Base-by-base conservation (phyloP, 23 red algal species). In the Gracilaria gracilis region DNA sequence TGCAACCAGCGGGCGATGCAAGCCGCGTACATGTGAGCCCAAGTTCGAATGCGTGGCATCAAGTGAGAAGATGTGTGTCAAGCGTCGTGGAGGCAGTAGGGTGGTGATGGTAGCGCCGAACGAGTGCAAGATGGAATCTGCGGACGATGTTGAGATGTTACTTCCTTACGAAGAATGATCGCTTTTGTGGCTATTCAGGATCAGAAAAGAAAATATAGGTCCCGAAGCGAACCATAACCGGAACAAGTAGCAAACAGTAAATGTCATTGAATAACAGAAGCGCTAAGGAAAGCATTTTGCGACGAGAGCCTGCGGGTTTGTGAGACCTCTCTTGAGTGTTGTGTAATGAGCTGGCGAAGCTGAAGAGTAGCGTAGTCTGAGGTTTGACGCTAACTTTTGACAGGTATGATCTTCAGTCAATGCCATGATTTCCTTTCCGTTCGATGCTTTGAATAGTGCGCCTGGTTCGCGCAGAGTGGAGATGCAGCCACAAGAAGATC, bases 41-140 rank as follows among this genome's bases (percentile, higher is more conserved):
- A 77, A 77, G 27, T 77, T 77, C 42, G 72, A 77, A 50, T 77
- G 72, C 42, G 72, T 51, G 14, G 72, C 38, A 16, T 46, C 38
- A 27, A 20, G 72, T 3, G 42, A 31, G 5, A 77, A n/a, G 6
- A 51, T 50, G 46, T 77, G 72, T 50, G 46, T 77, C n/a, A 77
- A 77, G 34, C 72, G 72, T 50, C 38, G 46, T 15, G 46, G 38
- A 33, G 46, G 38, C 2, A 51, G 25, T n/a, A 77, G 50, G 46
- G 72, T 77, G 38, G 72, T 77, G 3, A 77, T 77, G 72, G 72
- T 77, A 9, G 13, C 40, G 12, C 72, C 72, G 9, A 46, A 77
- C 72, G 31, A 28, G 27, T 77, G 72, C 72, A 77, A 51, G 72
- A 37, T 28, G 4, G 42, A 49, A 50, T 17, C 64, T 11, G 72